phyloP scores from a whole-genome alignment of 106 monocot species.

The Dendrobium chrysotoxum region DNA sequence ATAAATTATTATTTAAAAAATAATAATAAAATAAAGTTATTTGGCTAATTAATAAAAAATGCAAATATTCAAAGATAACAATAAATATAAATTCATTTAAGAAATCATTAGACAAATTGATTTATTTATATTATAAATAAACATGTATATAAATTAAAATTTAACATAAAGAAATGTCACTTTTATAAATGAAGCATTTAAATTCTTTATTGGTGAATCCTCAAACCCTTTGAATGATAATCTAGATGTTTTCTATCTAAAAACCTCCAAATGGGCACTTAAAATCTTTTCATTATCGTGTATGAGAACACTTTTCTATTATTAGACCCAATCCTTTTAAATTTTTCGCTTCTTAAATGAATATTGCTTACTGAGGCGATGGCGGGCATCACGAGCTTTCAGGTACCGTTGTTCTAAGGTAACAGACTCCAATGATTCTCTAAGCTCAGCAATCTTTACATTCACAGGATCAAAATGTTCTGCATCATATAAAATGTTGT shows the following conservation, averaged over 20 bases:
- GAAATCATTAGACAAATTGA: too few relatives aligned
- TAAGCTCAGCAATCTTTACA: conserved; percentile 94
- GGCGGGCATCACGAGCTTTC: conserved; percentile 88
- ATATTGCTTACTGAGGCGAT: conserved; percentile 75
- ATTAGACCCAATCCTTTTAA: not conserved
- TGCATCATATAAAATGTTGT: conserved; percentile 23
- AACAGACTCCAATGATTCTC: conserved; percentile 92
- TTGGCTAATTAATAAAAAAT: too few relatives aligned
- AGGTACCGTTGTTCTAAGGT: conserved; percentile 81
- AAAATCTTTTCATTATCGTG: not conserved
- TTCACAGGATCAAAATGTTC: conserved; percentile 95
- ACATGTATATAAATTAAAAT: not conserved
- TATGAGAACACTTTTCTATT: not conserved
- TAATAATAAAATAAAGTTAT: too few relatives aligned
- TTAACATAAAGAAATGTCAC: not conserved
- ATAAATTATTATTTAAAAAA: not conserved
- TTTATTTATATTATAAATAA: not conserved
- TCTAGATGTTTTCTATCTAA: not conserved
- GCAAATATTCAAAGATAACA: too few relatives aligned
- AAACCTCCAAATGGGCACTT: not conserved
- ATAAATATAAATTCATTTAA: too few relatives aligned
- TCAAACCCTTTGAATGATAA: not conserved
- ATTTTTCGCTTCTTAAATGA: not conserved
- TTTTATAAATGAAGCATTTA: not conserved
- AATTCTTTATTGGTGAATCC: not conserved